Evolutionary conservation across 2,329 filamentous ascomycete genomes (phyloP), one percentile per base, ranked within the genome.

Genomic region (Exophiala dermatitidis): DNA sequence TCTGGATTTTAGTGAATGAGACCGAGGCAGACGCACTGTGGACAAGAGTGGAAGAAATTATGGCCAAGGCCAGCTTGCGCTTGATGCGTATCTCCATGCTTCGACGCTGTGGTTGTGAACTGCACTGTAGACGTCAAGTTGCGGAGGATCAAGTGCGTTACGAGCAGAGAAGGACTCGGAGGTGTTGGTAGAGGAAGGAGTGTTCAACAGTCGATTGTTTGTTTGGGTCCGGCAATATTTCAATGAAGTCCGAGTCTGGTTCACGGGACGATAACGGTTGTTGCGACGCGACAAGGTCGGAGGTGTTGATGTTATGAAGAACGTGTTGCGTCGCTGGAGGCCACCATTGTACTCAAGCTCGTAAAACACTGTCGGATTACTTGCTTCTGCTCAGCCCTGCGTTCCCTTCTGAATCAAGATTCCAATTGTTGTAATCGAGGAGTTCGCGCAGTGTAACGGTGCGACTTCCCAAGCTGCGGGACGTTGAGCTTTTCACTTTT

Each of bases 1-100:
- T 46, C 46, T 62, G 60, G 34, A 62, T 57, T 4, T 55, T 29
- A 8, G 49, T 32, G 30, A 61, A 58, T 29, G 45, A 41, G 12
- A 60, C 47, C 29, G 48, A 54, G 7, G 56, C 58, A 4, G 29
- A 48, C 30, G 66, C 47, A 41, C 30, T 47, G 33, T 42, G 45
- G 29, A 46, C 28, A 8, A 59, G 49, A 4, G 40, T 33, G 26
- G 41, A 30, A n/a, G 54, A 32, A 2, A 46, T 68, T 19, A 50
- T 40, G 19, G 33, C 44, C 34, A 58, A n/a, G 3, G 40, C 50
- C 31, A 50, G 28, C 7, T 26, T 46, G 28, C 19, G 9, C 3
- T 19, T 31, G 34, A 32, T 44, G 12, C 52, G 46, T 31, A 36
- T 30, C 33, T 49, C 38, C 56, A 58, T 58, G 19, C 32, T 30